Base-by-base conservation (phyloP, 2,329 filamentous ascomycete species). In the Cladosporium sp. region DNA sequence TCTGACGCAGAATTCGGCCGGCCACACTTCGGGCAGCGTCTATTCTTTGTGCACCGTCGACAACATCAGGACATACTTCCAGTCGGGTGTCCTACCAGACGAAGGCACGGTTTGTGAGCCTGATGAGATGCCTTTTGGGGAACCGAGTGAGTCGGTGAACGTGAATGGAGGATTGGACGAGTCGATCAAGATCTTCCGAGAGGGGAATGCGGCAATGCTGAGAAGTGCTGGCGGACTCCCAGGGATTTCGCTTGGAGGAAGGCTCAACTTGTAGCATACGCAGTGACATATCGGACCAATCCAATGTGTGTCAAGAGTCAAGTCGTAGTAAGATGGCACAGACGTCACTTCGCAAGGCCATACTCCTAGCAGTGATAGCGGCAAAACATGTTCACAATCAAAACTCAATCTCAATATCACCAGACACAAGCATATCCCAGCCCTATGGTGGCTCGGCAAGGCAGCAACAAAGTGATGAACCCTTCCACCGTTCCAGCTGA, bases 1-100 rank as follows among this genome's bases (percentile, higher is more conserved):
- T 3, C 49, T 68, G 7, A 60, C 61, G 5, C 66, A 68, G 43
- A 58, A 69, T 39, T 60, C 60, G 7, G 56, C 59, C 4, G 67
- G 67, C 13, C 64, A 68, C 52, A 64, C 43, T 5, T 43, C 48
- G 3, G 34, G 24, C 24, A 51, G 34, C 12, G 42, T 44, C 1
- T 51, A 51, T 19, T 43, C 40, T n/a, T 44, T 32, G 3, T 51
- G 48, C 13, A 66, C 64, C 36, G 55, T 56, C 36, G 47, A 45
- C 6, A 53, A 61, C 17, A 55, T 69, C 18, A 59, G 62, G 18
- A 50, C 22, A 11, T 70, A 68, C 43, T 66, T 69, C 43, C 58
- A 66, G 18, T 59, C 58, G 15, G 67, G 66, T 6, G 47, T 55
- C 19, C 29, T 69, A 32, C 67, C 67, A 6, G 42, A 48, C 0